Evolutionary conservation across 2,329 filamentous ascomycete species (phyloP).

Genomic region (Aspergillus flavus): DNA sequence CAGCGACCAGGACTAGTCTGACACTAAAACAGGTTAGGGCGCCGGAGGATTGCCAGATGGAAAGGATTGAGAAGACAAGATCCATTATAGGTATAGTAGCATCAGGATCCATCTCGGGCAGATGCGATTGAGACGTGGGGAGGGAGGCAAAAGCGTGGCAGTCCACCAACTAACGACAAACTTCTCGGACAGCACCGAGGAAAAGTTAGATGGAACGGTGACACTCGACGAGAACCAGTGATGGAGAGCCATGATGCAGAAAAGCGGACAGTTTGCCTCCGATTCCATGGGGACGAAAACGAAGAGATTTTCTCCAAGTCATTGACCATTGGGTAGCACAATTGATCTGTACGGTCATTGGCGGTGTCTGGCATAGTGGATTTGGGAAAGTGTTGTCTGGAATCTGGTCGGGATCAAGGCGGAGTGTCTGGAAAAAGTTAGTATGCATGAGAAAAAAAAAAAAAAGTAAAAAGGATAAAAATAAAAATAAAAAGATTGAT

Average conservation of each 20-base stretch:
- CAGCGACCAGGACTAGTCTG: neutral
- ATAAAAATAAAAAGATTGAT: neutral
- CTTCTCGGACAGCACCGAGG: neutral
- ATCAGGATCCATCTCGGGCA: constrained; percentile 6
- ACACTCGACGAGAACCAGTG: neutral
- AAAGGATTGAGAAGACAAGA: neutral
- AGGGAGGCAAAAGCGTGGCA: constrained; percentile 2
- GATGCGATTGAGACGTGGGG: neutral
- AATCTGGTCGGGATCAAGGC: neutral
- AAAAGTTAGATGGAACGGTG: neutral
- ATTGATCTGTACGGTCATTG: neutral
- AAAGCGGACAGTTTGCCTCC: neutral
- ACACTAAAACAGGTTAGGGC: constrained; percentile 8
- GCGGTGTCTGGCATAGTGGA: neutral
- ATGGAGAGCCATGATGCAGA: neutral
- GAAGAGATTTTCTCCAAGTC: constrained; percentile 1
- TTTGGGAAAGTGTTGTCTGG: neutral
- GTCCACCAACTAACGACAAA: neutral
- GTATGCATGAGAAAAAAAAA: neutral
- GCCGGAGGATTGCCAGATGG: constrained; percentile 4
- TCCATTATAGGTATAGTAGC: constrained; percentile 6
- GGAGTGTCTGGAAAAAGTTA: neutral
- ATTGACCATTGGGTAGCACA: constrained; percentile 3
- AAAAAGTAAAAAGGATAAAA: neutral
- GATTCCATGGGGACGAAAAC: neutral